Percentiles rank a stretch among this genome's conserved stretches.
Evolutionary conservation across 2,329 filamentous ascomycete genomes (phyloP).

Genomic region (Neofusicoccum umdonicola): DNA sequence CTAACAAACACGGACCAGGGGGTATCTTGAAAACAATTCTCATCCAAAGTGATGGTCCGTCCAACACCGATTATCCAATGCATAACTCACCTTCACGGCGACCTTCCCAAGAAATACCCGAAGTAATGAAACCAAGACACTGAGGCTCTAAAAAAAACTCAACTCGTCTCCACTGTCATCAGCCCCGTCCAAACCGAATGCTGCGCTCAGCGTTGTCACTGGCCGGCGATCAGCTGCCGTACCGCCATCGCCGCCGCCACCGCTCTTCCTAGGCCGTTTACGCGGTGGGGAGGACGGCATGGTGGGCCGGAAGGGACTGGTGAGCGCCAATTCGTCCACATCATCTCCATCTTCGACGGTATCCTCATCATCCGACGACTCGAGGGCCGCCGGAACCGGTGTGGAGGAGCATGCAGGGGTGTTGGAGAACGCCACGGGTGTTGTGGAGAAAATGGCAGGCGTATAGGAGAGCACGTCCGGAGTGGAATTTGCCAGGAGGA

Average conservation of each 20-base stretch:
- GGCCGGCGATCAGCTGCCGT: not conserved
- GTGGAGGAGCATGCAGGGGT: too few species aligned
- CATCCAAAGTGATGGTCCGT: too few species aligned
- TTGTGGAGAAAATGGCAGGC: not conserved
- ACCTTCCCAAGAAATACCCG: too few species aligned
- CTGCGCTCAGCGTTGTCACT: not conserved
- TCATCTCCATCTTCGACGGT: not conserved
- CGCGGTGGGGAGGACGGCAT: not conserved
- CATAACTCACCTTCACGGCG: too few species aligned
- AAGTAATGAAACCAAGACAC: too few species aligned
- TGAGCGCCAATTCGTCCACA: not conserved
- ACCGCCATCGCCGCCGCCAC: not conserved
- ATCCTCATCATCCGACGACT: not conserved
- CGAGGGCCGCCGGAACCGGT: too few species aligned
- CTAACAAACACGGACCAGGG: too few species aligned
- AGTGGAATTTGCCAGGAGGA: not conserved
- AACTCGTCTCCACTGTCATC: slow-evolving; percentile 13
- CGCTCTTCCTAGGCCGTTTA: not conserved
- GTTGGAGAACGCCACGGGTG: too few species aligned
- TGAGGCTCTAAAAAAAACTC: not conserved
- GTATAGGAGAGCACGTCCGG: not conserved
- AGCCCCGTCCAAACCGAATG: slow-evolving; percentile 1
- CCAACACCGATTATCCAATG: too few species aligned
- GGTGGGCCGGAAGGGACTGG: not conserved
- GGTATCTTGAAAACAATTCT: too few species aligned